A percentile compares a stretch with the other conserved stretches of the same genome.
Conservation (phyloP, 23 red algal genomes). For the Gracilaria caudata region DNA sequence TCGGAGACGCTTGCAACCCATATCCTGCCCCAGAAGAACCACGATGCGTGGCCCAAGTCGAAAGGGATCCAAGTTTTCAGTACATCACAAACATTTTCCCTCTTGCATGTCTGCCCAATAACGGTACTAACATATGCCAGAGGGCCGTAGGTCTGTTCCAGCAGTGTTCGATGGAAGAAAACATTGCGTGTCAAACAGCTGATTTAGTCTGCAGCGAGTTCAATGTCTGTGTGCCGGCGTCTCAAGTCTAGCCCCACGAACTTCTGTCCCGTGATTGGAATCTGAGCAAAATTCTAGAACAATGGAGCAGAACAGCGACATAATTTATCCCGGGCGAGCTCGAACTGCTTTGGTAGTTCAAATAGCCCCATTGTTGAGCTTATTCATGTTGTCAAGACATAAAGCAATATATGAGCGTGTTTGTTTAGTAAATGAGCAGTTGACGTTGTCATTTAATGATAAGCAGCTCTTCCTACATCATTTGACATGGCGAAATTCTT, state of each 20-base stretch:
- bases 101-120: conserved; percentile 22
- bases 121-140: conserved; percentile 12
- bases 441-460: too few relatives aligned
- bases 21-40: background rate
- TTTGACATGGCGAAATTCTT: too few relatives aligned
- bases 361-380: too few relatives aligned
- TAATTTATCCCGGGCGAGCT: too few relatives aligned
- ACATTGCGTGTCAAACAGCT: conserved; percentile 13
- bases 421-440: too few relatives aligned
- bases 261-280: too few relatives aligned
- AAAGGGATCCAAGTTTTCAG: background rate
- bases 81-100: background rate
- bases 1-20: conserved; percentile 17
- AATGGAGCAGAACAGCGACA: too few relatives aligned
- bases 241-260: background rate
- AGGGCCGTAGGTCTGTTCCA: background rate
- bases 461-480: too few relatives aligned
- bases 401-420: too few relatives aligned
- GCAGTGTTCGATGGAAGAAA: background rate
- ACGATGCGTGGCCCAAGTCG: background rate
- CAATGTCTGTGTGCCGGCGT: conserved; percentile 29
- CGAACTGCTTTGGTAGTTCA: too few relatives aligned
- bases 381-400: too few relatives aligned
- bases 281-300: too few relatives aligned
- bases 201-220: background rate